A percentile compares a stretch with the other conserved stretches of the same genome.
Evolutionary conservation across 768 basidiomycete genomes (phyloP).

Genomic region (Leucocoprinus sp.): DNA sequence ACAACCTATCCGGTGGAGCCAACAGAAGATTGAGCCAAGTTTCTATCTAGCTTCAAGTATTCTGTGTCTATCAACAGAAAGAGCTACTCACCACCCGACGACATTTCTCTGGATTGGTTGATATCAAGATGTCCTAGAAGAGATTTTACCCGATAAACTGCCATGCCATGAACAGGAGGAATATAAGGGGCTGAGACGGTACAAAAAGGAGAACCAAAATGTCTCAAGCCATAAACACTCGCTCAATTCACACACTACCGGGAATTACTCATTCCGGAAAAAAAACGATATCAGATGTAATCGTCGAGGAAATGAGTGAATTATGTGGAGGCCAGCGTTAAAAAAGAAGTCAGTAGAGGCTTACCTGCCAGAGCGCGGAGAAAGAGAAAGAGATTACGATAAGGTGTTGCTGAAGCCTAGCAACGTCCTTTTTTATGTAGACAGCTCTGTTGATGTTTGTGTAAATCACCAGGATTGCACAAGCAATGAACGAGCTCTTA

Average conservation of each 20-base stretch:
- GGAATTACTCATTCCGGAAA: constrained; percentile 6
- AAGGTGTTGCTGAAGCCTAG: neutral
- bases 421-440: neutral
- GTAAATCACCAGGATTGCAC: neutral
- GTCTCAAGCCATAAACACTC: too few species aligned
- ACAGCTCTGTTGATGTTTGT: neutral
- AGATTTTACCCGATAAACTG: constrained; percentile 48
- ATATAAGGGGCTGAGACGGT: neutral
- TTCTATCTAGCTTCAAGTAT: too few species aligned
- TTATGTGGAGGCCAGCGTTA: too few species aligned
- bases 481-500: neutral
- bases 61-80: constrained; percentile 11
- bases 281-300: constrained; percentile 16
- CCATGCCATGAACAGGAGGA: constrained; percentile 29
- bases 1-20: constrained; percentile 78
- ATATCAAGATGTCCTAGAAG: constrained; percentile 42
- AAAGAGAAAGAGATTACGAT: constrained; percentile 9
- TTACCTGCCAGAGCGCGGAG: neutral
- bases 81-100: constrained; percentile 37
- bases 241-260: constrained; percentile 1
- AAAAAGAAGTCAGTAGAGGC: too few species aligned
- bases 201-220: constrained; percentile 1
- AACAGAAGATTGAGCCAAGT: constrained; percentile 69
- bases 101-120: constrained; percentile 31
- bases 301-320: too few species aligned